A percentile compares a stretch with the other conserved stretches of the same genome.
Conservation (phyloP, 2,329 filamentous ascomycete species). For the Ceratocystis cacaofunesta region DNA sequence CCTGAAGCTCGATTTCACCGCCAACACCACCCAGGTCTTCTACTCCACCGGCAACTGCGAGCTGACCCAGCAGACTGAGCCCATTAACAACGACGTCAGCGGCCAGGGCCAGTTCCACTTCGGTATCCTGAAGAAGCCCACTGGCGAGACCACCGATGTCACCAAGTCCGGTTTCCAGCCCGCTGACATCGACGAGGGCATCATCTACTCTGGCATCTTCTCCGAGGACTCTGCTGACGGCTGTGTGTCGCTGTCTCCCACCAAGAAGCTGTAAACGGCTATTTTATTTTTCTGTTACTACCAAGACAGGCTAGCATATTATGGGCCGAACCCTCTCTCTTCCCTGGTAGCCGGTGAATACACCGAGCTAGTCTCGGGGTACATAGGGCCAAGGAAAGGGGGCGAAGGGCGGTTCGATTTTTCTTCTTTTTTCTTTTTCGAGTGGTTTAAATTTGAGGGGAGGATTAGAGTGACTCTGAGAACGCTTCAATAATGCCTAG, state of each 20-base stretch:
- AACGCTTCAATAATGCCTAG: neutral
- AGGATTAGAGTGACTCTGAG: neutral
- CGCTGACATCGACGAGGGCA: conserved; percentile 35
- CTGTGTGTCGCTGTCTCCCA: conserved; percentile 26
- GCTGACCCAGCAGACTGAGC: conserved; percentile 33
- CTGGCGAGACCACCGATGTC: conserved; percentile 31
- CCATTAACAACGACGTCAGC: conserved; percentile 28
- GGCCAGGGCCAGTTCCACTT: conserved; percentile 35
- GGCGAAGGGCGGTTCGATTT: neutral
- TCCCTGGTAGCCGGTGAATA: neutral
- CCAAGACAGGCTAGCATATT: neutral
- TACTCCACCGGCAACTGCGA: conserved; percentile 36
- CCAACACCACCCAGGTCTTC: conserved; percentile 40
- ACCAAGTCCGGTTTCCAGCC: conserved; percentile 35
- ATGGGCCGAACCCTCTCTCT: neutral
- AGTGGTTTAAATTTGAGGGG: neutral
- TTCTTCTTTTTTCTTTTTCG: neutral
- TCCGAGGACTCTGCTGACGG: conserved; percentile 33
- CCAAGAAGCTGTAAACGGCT: conserved; percentile 11
- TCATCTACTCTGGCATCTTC: conserved; percentile 39
- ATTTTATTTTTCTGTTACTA: neutral
- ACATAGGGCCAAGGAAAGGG: no score
- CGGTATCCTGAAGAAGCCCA: conserved; percentile 46
- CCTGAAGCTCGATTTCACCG: conserved; percentile 39
- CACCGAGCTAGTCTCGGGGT: neutral